Base-by-base conservation (phyloP, 352 stramenopile species). In the Stephanocyclus meneghinianus region DNA sequence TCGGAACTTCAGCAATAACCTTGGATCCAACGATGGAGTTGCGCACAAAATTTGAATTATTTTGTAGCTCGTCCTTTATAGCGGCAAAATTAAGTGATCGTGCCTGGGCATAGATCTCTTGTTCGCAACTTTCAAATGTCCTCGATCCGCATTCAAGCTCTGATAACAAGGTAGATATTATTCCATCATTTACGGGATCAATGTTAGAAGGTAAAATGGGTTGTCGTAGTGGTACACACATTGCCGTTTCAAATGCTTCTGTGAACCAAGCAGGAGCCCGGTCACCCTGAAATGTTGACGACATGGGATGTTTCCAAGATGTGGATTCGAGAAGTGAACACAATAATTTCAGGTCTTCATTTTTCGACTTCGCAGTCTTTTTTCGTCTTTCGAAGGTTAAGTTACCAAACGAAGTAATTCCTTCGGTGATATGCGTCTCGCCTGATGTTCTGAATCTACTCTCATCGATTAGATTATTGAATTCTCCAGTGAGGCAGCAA, bases 401-500 rank as follows among this genome's bases (percentile, higher is more conserved):
- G 13, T 84, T 77, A 13, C 87, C 86, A 78, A 94, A 94, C 35
- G 77, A 61, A 65, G 73, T 89, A 35, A 83, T 67, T 40, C 78
- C 80, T 74, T 91, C 75, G 2, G 6, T 26, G 45, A 53, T 53
- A 11, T 16, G 35, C 7, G 35, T 40, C 29, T 62, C 61, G 72
- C 65, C 47, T 78, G 30, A 44, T 18, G 29, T 51, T 70, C 40
- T 2, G 42, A 6, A 70, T 75, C 72, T 59, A 15, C 72, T 48
- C 57, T 84, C 65, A 48, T 44, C 18, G 16, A 91, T 84, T 9
- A 92, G 71, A 53, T 76, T 80, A 30, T 92, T 81, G 51, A 89
- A 88, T 76, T 92, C 73, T 9, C 78, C 80, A 13, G 78, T 75
- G 15, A 94, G 47, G 51, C 87, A 93, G 69, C 78, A 92, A 47